phyloP scores from a whole-genome alignment of 2,329 filamentous ascomycete species.

The Thielaviopsis euricoi region DNA sequence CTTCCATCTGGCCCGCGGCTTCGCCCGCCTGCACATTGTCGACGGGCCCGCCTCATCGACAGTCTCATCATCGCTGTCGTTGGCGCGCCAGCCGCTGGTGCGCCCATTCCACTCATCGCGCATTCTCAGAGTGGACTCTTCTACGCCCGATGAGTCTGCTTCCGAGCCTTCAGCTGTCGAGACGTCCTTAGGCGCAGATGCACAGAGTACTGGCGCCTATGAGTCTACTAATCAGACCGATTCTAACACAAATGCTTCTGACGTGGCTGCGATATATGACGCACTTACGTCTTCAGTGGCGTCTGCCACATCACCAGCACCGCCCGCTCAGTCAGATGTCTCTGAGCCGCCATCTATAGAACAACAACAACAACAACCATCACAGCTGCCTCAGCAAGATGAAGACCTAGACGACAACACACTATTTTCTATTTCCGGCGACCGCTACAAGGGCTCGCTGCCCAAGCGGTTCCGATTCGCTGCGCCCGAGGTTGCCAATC shows the following conservation, averaged over 20 bases:
- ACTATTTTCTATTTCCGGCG: not conserved
- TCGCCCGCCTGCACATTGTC: not conserved
- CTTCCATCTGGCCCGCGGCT: conserved; percentile 3
- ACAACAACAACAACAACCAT: not conserved
- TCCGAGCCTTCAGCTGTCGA: not conserved
- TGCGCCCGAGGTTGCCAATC: not conserved
- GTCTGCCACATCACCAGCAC: no score
- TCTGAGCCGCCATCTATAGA: no score
- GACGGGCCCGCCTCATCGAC: not conserved
- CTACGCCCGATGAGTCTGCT: no score
- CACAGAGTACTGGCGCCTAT: no score
- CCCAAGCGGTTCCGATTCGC: not conserved
- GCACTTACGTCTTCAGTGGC: no score
- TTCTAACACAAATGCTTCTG: no score
- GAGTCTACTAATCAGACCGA: no score
- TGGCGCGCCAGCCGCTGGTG: not conserved
- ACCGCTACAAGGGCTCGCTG: not conserved
- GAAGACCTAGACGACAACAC: not conserved
- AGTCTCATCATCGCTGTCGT: not conserved
- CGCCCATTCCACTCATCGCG: conserved; percentile 1
- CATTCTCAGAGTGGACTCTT: not conserved
- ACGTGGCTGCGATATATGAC: no score
- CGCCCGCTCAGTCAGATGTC: no score
- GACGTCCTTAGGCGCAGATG: not conserved
- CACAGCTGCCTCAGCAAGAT: not conserved